Evolutionary conservation across 805 yeast genomes (phyloP), one percentile per base, ranked within the genome.

Genomic region (Wickerhamomyces queroliae): DNA sequence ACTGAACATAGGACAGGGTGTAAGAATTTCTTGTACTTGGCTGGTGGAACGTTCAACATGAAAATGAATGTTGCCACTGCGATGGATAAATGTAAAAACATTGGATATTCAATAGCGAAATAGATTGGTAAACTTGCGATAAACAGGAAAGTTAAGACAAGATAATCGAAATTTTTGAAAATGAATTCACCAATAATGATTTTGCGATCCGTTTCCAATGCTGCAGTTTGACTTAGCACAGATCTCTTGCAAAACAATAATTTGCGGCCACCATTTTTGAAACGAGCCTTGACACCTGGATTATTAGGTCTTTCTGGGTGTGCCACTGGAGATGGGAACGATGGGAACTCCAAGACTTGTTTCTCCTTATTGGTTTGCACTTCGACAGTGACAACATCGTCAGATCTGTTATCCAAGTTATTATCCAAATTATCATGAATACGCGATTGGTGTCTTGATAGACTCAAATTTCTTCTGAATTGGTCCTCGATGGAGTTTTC

Each of bases 1-100:
- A 87, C 82, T 45, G 80, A 75, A 23, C 82, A 66, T 36, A 85
- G 62, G 25, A 85, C 83, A 0, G 95, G 95, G 53, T 85, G 93
- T 13, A 83, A 67, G 36, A 65, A 72, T 54, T 61, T 70, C 53
- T 68, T 71, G 61, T 51, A 72, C 42, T 50, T 66, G 19, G 63
- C 75, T 50, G 78, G 80, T 28, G 70, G 59, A 1, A 47, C 49
- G 27, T 57, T 56, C 27, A 74, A 52, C 26, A 80, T 75, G 10
- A 65, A 46, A 43, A 72, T 69, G 56, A 80, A 84, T 18, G 78
- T 62, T 29, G 78, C 47, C 4, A 83, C 72, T 1, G 84, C 76
- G 26, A 80, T 62, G 17, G 79, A 71, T 37, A 83, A 57, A 39
- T 85, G 89, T 41, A 79, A 72, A 9, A 80, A 78, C 56, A 83